A percentile compares a stretch with the other conserved stretches of the same genome.
Evolutionary conservation across 1,139 yeast species (phyloP).

Genomic region (Candida dubliniensis): DNA sequence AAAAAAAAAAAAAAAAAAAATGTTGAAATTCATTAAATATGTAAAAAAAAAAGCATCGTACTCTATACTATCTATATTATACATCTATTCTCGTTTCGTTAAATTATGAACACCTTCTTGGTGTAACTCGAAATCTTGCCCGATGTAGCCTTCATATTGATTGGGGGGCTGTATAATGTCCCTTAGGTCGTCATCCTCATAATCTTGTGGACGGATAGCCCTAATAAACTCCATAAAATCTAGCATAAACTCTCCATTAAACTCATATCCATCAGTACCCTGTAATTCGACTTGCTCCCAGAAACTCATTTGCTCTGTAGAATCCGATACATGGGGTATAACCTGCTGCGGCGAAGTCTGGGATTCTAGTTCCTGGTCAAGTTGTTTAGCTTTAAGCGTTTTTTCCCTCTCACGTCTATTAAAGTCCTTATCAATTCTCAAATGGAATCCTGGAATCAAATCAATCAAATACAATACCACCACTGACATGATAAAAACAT

Average conservation of each 20-base stretch:
- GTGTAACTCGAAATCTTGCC: slow-evolving; percentile 21
- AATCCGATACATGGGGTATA: background rate
- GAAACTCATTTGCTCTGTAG: slow-evolving; percentile 14
- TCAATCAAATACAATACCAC: slow-evolving; percentile 44
- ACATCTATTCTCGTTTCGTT: slow-evolving; percentile 11
- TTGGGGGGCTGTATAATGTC: slow-evolving; percentile 6
- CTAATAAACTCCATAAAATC: slow-evolving; percentile 50
- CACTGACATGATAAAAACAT: slow-evolving; percentile 38
- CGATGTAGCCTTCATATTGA: slow-evolving; percentile 1
- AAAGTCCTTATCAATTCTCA: slow-evolving; percentile 46
- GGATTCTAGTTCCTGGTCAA: slow-evolving; percentile 19
- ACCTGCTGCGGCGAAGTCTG: slow-evolving; percentile 18
- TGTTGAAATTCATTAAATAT: too few relatives aligned
- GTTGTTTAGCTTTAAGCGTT: slow-evolving; percentile 2
- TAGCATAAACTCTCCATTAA: slow-evolving; percentile 51
- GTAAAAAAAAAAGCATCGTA: too few relatives aligned
- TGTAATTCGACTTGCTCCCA: slow-evolving; percentile 40
- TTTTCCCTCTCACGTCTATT: slow-evolving; percentile 33
- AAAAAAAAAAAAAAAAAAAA: background rate
- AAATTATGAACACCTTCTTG: slow-evolving; percentile 12
- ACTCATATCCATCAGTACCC: slow-evolving; percentile 53
- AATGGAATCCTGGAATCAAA: slow-evolving; percentile 45
- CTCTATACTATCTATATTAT: background rate
- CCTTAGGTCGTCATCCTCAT: slow-evolving; percentile 19
- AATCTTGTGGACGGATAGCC: slow-evolving; percentile 44